Percentiles rank a stretch among this genome's conserved stretches.
phyloP scores from a whole-genome alignment of 2,329 filamentous ascomycete species.

The Thielaviopsis populi region DNA sequence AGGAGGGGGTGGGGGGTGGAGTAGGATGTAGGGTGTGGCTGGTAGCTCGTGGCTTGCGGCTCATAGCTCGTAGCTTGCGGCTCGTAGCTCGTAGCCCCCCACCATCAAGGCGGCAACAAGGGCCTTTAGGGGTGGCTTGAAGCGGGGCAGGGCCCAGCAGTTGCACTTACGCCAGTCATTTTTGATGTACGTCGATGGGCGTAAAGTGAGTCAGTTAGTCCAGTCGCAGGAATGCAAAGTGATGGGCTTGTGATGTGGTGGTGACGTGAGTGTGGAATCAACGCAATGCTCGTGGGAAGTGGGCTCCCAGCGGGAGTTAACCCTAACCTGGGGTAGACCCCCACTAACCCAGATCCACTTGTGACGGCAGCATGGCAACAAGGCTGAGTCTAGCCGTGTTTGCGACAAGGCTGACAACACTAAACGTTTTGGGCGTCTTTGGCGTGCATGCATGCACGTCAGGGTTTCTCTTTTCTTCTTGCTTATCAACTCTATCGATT shows the following conservation, averaged over 20 bases:
- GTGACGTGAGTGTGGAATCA: not conserved
- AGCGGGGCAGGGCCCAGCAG: not conserved
- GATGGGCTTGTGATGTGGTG: not conserved
- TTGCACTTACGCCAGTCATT: constrained; percentile 10
- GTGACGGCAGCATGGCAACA: not conserved
- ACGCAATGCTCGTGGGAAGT: not conserved
- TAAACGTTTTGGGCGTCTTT: too few relatives aligned
- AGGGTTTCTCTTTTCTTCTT: not conserved
- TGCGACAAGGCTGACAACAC: not conserved
- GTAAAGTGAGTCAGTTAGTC: too few relatives aligned
- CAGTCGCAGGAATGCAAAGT: too few relatives aligned
- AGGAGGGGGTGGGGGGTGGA: not conserved
- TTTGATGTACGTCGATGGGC: not conserved
- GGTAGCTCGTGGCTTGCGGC: too few relatives aligned
- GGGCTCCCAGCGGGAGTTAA: not conserved
- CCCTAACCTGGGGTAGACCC: not conserved
- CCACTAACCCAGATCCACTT: too few relatives aligned
- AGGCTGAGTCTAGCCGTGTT: not conserved
- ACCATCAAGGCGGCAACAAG: not conserved
- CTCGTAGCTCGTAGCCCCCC: too few relatives aligned
- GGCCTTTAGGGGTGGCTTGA: not conserved
- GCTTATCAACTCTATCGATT: too few relatives aligned
- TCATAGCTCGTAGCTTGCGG: too few relatives aligned
- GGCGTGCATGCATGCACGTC: too few relatives aligned
- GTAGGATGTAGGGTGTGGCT: not conserved